phyloP scores from a whole-genome alignment of 768 basidiomycete genomes.

The Asterophora lycoperdoides region DNA sequence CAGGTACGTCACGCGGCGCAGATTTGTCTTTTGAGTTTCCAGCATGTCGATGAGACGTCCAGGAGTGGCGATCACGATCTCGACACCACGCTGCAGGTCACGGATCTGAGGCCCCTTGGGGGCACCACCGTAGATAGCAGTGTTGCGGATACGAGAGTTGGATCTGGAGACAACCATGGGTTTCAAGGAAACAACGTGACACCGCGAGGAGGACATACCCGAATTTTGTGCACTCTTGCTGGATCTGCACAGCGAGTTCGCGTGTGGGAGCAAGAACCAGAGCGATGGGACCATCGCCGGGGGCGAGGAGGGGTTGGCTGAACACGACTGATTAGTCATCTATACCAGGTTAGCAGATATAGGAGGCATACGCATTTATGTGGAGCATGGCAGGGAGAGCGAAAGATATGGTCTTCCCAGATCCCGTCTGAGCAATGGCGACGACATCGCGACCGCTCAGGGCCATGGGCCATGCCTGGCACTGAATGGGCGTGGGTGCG shows the following conservation, averaged over 20 bases:
- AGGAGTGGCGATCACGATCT: conserved; percentile 99
- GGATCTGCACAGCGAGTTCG: conserved; percentile 98
- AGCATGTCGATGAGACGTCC: conserved; percentile 99
- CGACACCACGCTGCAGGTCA: conserved; percentile 94
- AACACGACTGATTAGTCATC: conserved; percentile 13
- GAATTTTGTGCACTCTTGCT: conserved; percentile 98
- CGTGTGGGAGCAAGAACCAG: conserved; percentile 96
- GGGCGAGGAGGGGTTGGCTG: conserved; percentile 86
- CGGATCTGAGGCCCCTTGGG: conserved; percentile 99
- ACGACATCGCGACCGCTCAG: conserved; percentile 90
- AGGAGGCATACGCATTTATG: conserved; percentile 85
- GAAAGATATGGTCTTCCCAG: conserved; percentile 98
- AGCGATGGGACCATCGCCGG: conserved; percentile 97
- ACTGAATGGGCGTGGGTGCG: conserved; percentile 91
- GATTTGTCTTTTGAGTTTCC: conserved; percentile 92
- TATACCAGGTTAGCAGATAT: background rate
- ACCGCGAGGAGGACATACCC: conserved; percentile 48
- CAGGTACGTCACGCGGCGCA: conserved; percentile 93
- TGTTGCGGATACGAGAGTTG: conserved; percentile 95
- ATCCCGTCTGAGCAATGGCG: conserved; percentile 97
- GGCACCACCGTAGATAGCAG: conserved; percentile 97
- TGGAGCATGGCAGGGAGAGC: conserved; percentile 99
- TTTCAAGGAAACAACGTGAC: background rate
- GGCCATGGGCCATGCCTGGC: conserved; percentile 99
- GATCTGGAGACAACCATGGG: conserved; percentile 38